Base-by-base conservation (phyloP, 306 rosid species). In the Quercus ilex region DNA sequence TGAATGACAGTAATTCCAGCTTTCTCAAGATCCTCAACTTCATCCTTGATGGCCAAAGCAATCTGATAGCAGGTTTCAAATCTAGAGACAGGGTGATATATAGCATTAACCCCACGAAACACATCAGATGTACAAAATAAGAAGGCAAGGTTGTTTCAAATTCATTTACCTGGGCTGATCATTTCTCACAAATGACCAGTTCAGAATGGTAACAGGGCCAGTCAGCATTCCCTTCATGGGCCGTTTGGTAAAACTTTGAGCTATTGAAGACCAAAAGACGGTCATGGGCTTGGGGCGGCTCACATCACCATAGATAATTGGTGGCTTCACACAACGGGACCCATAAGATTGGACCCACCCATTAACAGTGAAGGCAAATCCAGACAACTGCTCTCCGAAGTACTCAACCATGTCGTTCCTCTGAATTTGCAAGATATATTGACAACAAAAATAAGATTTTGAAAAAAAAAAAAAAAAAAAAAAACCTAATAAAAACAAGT, bases 181-280 rank as follows among this genome's bases (percentile, higher is more conserved):
- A 79, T 91, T 87, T 86, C 97, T 87, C 21, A 93, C 98, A 41
- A 93, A 91, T 49, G 97, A 93, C 97, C 97, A 93, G 88, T 93
- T 93, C 73, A 93, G 81, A 86, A 93, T 91, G 68, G 98, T 93
- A 33, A 93, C 94, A 21, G 97, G 97, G 79, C 98, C 97, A 0
- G 97, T 93, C 75, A 91, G 93, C 97, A 91, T 93, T 84, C 98
- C 98, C 86, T 93, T 93, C 97, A 93, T 93, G 6, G 97, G 97
- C 26, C 97, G 91, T 43, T 87, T 85, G 12, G 97, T 94, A 83
- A 90, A 77, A 83, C 93, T 85, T 85, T 94, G 99, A 71, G 97
- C 99, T 20, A 74, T 20, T 0, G 97, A 86, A 73, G 97, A 94
- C 99, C 97, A 94, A 87, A 90, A 91, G 79, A 94, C 97, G 31